Evolutionary conservation across 139 green algal species (phyloP).

Genomic region (Coelastrella sp.): DNA sequence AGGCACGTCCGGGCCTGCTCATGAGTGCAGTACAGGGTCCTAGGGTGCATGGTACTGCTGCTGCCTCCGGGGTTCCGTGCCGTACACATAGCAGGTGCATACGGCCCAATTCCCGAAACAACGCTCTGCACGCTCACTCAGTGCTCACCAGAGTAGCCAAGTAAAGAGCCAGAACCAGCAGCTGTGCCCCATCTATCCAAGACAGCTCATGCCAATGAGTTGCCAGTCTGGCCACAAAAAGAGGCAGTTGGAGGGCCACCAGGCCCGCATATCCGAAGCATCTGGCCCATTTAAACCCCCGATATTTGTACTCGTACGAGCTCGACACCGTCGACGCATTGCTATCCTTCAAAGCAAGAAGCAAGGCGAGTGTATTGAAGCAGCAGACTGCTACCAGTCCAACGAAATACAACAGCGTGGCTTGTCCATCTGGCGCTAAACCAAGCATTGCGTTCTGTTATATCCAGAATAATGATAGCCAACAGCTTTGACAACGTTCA

Average conservation of each 20-base stretch:
- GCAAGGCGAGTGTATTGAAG: neutral
- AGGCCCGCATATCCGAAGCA: neutral
- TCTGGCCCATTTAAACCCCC: constrained; percentile 16
- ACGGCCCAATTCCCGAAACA: neutral
- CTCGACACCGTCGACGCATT: neutral
- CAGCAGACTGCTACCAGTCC: neutral
- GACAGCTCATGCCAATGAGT: constrained; percentile 8
- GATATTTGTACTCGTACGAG: constrained; percentile 32
- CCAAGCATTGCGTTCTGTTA: too few relatives aligned
- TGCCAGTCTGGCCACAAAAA: neutral
- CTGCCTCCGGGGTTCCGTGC: neutral
- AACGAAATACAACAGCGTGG: neutral
- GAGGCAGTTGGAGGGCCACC: neutral
- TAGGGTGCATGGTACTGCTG: neutral
- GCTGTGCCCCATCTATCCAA: constrained; percentile 19
- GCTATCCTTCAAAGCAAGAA: neutral
- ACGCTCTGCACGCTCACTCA: too few relatives aligned
- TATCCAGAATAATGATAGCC: too few relatives aligned
- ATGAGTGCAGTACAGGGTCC: neutral
- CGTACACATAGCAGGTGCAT: neutral
- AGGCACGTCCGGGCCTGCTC: too few relatives aligned
- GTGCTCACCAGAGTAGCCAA: neutral
- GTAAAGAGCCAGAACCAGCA: constrained; percentile 22
- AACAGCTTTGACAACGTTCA: too few relatives aligned
- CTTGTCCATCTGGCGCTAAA: neutral